Evolutionary conservation across 2,329 filamentous ascomycete genomes (phyloP), one percentile per base, ranked within the genome.

Genomic region (Aspergillus sp.): DNA sequence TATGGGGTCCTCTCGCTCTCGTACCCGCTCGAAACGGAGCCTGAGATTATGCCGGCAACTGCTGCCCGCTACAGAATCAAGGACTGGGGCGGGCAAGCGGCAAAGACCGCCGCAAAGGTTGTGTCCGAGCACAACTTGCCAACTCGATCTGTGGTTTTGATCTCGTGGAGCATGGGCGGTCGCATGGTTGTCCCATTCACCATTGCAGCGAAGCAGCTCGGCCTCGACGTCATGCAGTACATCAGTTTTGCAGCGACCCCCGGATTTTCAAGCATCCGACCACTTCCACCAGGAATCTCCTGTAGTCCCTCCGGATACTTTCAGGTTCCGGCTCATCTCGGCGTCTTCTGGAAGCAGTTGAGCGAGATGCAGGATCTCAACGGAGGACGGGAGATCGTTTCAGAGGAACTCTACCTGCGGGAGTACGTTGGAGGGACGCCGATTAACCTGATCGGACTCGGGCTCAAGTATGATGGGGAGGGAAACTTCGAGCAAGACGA

Each of bases 101-200:
- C 46, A 7, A 48, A 7, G 1, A 48, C 46, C 13, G 19, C 46
- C 22, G 7, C n/a, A 3, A 48, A 48, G 15, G 13, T 48, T 25
- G 17, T 48, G 4, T 15, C 22, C 9, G 6, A 28, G 22, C 22
- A 48, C 19, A 3, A 9, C 23, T 28, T 48, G 23, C 2, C 54
- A 13, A 59, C 47, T 9, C 57, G 57, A 1, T 61, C 62, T 3
- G 49, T 63, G 7, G 38, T 66, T 8, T 23, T 65, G 23, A 52
- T 65, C 13, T 52, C 57, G 9, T 66, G 64, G 64, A 66, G 64
- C 31, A 66, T 66, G 64, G 63, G 46, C 8, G 64, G 64, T 19
- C 51, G 64, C 22, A 61, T 66, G 60, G 41, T 64, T 22, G 64
- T 66, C 1, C 64, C 61, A 22, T 66, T 66, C 46, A 66, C 45